Evolutionary conservation across 1,139 yeast genomes (phyloP).

Genomic region (Kodamaea plutei): DNA sequence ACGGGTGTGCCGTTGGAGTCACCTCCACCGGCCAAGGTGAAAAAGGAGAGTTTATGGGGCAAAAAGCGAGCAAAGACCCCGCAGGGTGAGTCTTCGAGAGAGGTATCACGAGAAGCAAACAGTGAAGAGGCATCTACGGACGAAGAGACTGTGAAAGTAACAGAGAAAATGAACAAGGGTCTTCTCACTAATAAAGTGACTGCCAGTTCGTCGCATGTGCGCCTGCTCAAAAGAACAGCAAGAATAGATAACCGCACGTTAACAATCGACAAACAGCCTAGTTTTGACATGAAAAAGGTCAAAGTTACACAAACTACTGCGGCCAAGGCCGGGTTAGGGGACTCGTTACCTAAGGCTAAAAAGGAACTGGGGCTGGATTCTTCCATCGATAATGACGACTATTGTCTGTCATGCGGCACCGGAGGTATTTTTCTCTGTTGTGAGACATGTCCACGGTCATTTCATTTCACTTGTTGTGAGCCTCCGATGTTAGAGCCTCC

Average conservation of each 20-base stretch:
- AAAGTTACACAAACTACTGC: slow-evolving; percentile 3
- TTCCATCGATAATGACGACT: slow-evolving; percentile 70
- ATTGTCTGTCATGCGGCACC: slow-evolving; percentile 83
- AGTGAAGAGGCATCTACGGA: slow-evolving; percentile 4
- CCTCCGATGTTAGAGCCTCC: slow-evolving; percentile 87
- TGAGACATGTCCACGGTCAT: slow-evolving; percentile 87
- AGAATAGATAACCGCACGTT: background rate
- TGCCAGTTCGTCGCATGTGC: slow-evolving; percentile 2
- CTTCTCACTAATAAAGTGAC: slow-evolving; percentile 5
- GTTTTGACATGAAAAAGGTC: slow-evolving; percentile 1
- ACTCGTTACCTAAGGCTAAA: background rate
- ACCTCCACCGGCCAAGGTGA: slow-evolving; percentile 52
- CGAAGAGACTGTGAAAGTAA: slow-evolving; percentile 4
- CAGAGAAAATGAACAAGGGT: slow-evolving; percentile 1
- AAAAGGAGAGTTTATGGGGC: slow-evolving; percentile 49
- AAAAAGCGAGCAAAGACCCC: slow-evolving; percentile 1
- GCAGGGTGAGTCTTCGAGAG: background rate
- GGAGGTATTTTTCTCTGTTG: slow-evolving; percentile 89
- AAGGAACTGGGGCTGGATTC: slow-evolving; percentile 13
- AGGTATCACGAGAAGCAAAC: background rate
- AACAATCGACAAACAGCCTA: background rate
- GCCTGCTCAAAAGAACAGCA: background rate
- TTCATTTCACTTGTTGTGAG: slow-evolving; percentile 86
- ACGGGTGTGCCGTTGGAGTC: slow-evolving; percentile 69
- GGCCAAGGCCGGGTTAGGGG: slow-evolving; percentile 1